Evolutionary conservation across 371 early-diverging fungal genomes (phyloP), one percentile per base, ranked within the genome.

Genomic region (Rhizopus stolonifer): DNA sequence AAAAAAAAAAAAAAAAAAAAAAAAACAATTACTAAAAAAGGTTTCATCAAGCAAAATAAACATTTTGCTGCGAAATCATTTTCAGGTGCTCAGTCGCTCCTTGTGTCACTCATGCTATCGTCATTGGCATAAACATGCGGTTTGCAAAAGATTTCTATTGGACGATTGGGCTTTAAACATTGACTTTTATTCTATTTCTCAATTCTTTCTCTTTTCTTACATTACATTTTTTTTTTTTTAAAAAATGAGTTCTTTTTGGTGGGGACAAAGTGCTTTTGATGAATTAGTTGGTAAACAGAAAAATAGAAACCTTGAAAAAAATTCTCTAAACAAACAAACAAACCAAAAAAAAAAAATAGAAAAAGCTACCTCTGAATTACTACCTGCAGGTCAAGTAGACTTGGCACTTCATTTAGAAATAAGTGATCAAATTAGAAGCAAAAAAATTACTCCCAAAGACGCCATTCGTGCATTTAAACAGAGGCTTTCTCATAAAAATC

Each of bases 361-460:
- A 51, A 84, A 82, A 52, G 95, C 95, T 22, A 97, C 97, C 13
- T 86, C 91, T 4, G 98, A 95, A 70, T 84, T 86, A 59, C 61
- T 93, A 6, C 95, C 94, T 39, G 80, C 80, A 31, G 94, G 92
- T 33, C 78, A 88, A 56, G 92, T 90, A 54, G 92, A 97, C 74
- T 72, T 94, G 6, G 82, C 82, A 5, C 57, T 84, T 14, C 87
- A 87, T 54, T 77, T 96, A 38, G 95, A 96, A 56, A 92, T 96
- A 52, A 88, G 90, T 51, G 98, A 98, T 77, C 85, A 88, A 64
- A 87, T 98, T 55, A 84, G 94, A 54, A 85, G 90, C 59, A 96
- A 96, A 67, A 84, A 89, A 54, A 84, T 88, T 13, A 64, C 83
- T 19, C 72, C 95, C 43, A 92, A 91, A 66, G 86, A 91, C 29